Conservation (phyloP, 164 flowering plant genomes). For the Vitis rupestris region DNA sequence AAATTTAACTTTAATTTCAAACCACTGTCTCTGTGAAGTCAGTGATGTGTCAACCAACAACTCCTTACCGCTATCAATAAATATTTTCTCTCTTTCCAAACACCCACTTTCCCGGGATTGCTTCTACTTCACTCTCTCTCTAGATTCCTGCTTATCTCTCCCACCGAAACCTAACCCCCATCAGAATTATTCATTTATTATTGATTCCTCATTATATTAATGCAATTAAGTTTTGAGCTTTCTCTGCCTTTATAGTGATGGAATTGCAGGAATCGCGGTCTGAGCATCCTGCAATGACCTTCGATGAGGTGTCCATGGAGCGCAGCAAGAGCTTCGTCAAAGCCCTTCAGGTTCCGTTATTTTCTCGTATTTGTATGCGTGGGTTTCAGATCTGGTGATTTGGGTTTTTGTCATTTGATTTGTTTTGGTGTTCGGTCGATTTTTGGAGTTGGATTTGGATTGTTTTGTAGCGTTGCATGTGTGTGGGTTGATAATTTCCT, state of each 20-base stretch:
- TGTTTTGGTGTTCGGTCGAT: not conserved
- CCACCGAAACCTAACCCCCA: slow-evolving; percentile 27
- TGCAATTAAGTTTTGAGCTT: not conserved
- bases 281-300: slow-evolving; percentile 58
- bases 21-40: not conserved
- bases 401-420: not conserved
- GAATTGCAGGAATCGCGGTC: slow-evolving; percentile 37
- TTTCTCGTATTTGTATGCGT: not conserved
- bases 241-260: slow-evolving; percentile 5
- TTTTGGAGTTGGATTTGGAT: not conserved
- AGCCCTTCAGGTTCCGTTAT: slow-evolving; percentile 63
- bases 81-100: slow-evolving; percentile 10
- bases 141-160: slow-evolving; percentile 8
- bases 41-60: too few species aligned
- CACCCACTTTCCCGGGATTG: slow-evolving; percentile 17
- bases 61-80: too few species aligned
- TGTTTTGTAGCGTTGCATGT: not conserved
- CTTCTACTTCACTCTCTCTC: slow-evolving; percentile 33
- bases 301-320: slow-evolving; percentile 87
- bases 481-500: too few species aligned
- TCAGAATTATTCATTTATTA: not conserved
- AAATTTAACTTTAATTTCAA: too few species aligned
- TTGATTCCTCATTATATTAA: not conserved
- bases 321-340: slow-evolving; percentile 79
- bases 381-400: not conserved